Evolutionary conservation across 2,329 filamentous ascomycete genomes (phyloP).

Genomic region (Alternaria infectoria): DNA sequence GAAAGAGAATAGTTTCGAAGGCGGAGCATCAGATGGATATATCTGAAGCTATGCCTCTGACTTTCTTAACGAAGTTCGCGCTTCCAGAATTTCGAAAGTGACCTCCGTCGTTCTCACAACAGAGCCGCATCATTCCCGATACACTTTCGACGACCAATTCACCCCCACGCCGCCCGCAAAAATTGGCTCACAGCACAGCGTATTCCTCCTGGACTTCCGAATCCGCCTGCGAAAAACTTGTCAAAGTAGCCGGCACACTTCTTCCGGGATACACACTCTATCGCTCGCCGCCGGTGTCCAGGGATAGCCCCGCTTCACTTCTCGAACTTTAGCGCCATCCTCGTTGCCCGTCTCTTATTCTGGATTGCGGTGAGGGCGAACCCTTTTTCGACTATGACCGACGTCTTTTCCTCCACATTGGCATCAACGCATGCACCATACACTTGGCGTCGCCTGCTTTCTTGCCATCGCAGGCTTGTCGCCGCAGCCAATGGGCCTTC

Average conservation of each 20-base stretch:
- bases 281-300: not conserved
- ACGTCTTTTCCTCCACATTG: not conserved
- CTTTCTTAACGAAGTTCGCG: not conserved
- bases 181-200: not conserved
- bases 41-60: not conserved
- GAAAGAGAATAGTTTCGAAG: not conserved
- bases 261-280: not conserved
- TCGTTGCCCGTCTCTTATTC: not conserved
- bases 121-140: not conserved
- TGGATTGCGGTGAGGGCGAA: not conserved
- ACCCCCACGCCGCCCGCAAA: not conserved
- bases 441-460: not conserved
- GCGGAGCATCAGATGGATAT: not conserved
- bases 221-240: not conserved
- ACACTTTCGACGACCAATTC: not conserved
- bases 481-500: not conserved
- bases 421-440: too few relatives aligned
- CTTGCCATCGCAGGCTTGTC: not conserved
- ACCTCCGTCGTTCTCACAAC: not conserved
- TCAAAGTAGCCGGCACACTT: not conserved
- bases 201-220: not conserved
- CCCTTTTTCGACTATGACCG: not conserved
- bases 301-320: not conserved
- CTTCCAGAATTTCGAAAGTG: not conserved
- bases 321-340: not conserved